These are phyloP conservation scores for Vanrija sp. DNA, from an alignment of 1,284 basidiomycete species.

Conservation along the genomic window DNA sequence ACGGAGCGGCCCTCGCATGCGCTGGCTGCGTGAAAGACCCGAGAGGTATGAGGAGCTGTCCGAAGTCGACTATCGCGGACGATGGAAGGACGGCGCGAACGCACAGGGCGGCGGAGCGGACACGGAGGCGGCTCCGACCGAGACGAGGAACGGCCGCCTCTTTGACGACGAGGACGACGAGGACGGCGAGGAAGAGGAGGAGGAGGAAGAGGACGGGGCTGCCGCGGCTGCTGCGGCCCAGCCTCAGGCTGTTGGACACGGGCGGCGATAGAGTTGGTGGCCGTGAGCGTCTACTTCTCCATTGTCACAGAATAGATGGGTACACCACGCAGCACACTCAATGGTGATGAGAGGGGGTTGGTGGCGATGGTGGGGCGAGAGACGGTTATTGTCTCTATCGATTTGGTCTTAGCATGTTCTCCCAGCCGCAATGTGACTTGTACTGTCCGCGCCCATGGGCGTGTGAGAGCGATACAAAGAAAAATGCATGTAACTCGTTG, in stretches of 20 bases:
- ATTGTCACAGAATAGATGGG: no score
- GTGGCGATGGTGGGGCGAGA: no score
- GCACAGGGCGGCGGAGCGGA: background rate
- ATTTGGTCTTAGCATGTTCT: no score
- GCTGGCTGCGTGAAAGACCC: constrained; percentile 86
- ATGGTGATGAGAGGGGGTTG: no score
- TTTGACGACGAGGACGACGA: constrained; percentile 40
- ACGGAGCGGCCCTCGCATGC: constrained; percentile 92
- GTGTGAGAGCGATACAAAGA: no score
- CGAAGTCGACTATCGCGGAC: constrained; percentile 76
- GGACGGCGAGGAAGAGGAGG: constrained; percentile 24
- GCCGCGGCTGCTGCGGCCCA: constrained; percentile 7
- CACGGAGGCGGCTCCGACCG: constrained; percentile 3
- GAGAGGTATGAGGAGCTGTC: constrained; percentile 75
- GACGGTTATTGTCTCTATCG: no score
- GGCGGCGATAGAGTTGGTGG: background rate
- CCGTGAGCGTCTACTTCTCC: no score
- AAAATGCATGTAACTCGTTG: no score
- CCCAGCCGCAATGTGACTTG: no score
- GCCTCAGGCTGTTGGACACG: background rate
- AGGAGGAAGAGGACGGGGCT: constrained; percentile 38
- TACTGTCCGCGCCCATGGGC: no score
- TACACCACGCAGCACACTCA: no score
- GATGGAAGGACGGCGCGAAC: constrained; percentile 59
- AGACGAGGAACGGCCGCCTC: constrained; percentile 24